Evolutionary conservation across 208 protist species (phyloP).

Genomic region (Leishmania tarentolae): DNA sequence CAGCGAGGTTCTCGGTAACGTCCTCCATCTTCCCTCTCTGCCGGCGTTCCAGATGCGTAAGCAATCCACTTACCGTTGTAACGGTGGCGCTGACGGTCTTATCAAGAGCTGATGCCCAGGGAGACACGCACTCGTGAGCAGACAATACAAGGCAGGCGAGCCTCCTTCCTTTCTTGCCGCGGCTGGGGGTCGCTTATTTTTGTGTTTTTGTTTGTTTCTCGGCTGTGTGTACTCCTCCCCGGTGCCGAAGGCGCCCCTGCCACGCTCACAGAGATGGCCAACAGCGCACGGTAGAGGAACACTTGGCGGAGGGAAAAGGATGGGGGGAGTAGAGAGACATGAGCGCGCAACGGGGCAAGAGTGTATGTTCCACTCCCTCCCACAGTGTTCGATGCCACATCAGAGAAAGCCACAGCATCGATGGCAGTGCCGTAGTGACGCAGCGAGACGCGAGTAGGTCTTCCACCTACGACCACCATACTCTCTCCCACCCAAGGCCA

Average conservation of each 20-base stretch:
- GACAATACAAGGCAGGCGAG: not conserved
- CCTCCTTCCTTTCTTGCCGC: not conserved
- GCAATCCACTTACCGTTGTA: no score
- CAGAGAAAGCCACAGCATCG: not conserved
- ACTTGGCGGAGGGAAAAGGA: not conserved
- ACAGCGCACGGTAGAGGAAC: not conserved
- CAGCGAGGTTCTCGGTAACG: conserved; percentile 57
- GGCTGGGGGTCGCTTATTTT: not conserved
- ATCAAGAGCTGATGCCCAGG: not conserved
- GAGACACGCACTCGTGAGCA: not conserved
- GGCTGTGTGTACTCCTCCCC: not conserved
- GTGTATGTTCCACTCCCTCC: not conserved
- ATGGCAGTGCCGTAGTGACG: not conserved
- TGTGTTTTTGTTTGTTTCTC: not conserved
- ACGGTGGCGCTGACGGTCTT: not conserved
- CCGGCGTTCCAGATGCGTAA: not conserved
- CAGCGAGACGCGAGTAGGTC: not conserved
- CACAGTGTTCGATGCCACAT: not conserved
- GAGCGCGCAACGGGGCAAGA: not conserved
- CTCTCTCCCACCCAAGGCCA: not conserved
- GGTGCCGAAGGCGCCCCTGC: not conserved
- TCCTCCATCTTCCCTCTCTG: conserved; percentile 53
- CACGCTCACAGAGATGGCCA: not conserved
- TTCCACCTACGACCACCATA: not conserved
- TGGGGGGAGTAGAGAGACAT: no score